These are phyloP conservation scores for Tetrapisispora iriomotensis DNA, from an alignment of 805 yeast genomes.

Conservation along the genomic window DNA sequence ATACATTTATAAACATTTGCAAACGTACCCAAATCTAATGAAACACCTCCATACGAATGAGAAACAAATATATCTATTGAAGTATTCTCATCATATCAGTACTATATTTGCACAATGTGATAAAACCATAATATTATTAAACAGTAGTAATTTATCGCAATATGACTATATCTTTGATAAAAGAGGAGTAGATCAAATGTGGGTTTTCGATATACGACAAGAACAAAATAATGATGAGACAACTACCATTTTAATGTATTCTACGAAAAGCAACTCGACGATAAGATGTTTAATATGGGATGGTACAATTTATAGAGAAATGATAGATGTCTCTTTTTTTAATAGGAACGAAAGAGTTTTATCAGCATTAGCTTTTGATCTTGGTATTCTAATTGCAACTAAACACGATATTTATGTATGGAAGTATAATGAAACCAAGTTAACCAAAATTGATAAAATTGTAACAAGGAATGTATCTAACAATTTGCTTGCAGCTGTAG, in stretches of 20 bases:
- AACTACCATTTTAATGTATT: constrained; percentile 14
- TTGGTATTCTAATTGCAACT: constrained; percentile 18
- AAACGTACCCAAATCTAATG: constrained; percentile 22
- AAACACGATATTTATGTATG: constrained; percentile 18
- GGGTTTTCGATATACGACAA: constrained; percentile 14
- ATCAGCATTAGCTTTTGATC: constrained; percentile 11
- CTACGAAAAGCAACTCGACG: constrained; percentile 11
- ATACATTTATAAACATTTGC: constrained; percentile 16
- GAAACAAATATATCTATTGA: constrained; percentile 12
- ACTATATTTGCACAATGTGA: constrained; percentile 25
- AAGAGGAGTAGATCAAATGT: constrained; percentile 21
- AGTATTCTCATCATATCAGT: constrained; percentile 17
- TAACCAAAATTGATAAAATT: constrained; percentile 16
- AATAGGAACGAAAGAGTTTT: constrained; percentile 12
- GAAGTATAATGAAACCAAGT: constrained; percentile 9
- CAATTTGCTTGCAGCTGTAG: constrained; percentile 13
- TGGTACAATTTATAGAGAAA: constrained; percentile 18
- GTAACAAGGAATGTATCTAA: constrained; percentile 15
- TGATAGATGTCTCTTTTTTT: constrained; percentile 17
- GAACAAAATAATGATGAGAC: constrained; percentile 5
- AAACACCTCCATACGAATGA: constrained; percentile 15
- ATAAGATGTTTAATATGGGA: constrained; percentile 24
- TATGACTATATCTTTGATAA: constrained; percentile 27
- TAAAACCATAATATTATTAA: constrained; percentile 18
- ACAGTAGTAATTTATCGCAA: constrained; percentile 24